These are phyloP conservation scores for Backusella morwellensis DNA, from an alignment of 192 early-diverging fungal genomes.

Conservation along the genomic window DNA sequence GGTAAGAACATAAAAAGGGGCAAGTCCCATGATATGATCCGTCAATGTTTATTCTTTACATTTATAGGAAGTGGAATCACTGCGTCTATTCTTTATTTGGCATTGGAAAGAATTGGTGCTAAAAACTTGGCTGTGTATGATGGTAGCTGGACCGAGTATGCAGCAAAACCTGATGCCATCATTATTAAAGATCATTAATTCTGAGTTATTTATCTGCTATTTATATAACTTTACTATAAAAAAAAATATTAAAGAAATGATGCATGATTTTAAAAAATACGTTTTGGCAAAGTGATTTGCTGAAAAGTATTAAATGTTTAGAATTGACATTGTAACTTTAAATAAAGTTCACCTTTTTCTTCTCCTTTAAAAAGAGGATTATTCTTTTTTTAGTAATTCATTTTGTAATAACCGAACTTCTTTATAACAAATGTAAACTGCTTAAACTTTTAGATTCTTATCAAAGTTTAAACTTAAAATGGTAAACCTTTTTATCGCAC, in stretches of 20 bases:
- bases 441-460: too few relatives aligned
- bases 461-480: too few relatives aligned
- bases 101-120: conserved; percentile 69
- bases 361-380: too few relatives aligned
- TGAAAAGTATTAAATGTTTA: neutral
- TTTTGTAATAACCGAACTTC: too few relatives aligned
- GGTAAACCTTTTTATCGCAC: too few relatives aligned
- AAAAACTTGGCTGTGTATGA: conserved; percentile 76
- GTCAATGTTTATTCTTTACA: neutral
- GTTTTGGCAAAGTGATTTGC: neutral
- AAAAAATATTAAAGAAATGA: neutral
- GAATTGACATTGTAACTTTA: neutral
- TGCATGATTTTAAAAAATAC: neutral
- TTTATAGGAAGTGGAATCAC: conserved; percentile 72
- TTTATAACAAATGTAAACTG: too few relatives aligned
- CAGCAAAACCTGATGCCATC: conserved; percentile 61
- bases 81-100: conserved; percentile 78
- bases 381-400: too few relatives aligned
- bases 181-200: conserved; percentile 55
- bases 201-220: neutral
- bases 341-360: neutral
- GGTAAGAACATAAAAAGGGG: conserved; percentile 40
- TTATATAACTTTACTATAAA: too few relatives aligned
- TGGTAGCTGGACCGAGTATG: conserved; percentile 92
- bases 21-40: neutral